Evolutionary conservation across 495 filamentous ascomycete genomes (phyloP).

Genomic region (Cercophora samala): DNA sequence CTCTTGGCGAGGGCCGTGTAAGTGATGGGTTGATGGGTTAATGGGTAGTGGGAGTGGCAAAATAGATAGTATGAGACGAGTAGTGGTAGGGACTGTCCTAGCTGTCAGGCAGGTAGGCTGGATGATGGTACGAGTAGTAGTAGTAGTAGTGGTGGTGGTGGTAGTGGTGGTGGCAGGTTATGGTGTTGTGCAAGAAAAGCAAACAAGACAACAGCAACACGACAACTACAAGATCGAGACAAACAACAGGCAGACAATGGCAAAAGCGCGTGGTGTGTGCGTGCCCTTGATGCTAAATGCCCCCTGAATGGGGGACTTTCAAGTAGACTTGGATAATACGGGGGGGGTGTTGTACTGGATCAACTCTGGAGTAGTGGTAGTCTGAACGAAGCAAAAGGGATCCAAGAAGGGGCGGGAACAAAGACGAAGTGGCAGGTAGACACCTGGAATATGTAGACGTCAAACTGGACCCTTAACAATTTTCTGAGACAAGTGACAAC

Average conservation of each 20-base stretch:
- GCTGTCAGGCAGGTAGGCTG: too few species aligned
- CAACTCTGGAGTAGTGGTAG: neutral
- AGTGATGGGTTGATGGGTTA: neutral
- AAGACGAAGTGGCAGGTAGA: neutral
- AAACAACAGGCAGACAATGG: slow-evolving; percentile 13
- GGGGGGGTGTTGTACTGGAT: slow-evolving; percentile 15
- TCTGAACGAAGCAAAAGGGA: neutral
- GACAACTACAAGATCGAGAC: neutral
- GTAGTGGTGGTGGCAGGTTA: neutral
- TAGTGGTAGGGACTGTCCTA: neutral
- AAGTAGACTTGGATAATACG: slow-evolving; percentile 10
- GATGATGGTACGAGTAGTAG: too few species aligned
- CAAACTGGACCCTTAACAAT: slow-evolving; percentile 3
- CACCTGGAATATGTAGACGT: slow-evolving; percentile 1
- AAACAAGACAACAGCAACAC: neutral
- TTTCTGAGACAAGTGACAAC: neutral
- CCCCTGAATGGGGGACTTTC: slow-evolving; percentile 30
- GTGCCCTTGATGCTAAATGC: slow-evolving; percentile 20
- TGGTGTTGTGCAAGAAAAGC: neutral
- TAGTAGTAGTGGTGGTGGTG: too few species aligned
- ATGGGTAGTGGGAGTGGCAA: neutral
- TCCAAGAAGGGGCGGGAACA: neutral
- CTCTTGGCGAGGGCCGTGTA: neutral
- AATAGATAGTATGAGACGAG: neutral
- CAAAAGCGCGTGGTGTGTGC: neutral